Conservation (phyloP, 768 basidiomycete species). For the Psilocybe subaeruginosa region DNA sequence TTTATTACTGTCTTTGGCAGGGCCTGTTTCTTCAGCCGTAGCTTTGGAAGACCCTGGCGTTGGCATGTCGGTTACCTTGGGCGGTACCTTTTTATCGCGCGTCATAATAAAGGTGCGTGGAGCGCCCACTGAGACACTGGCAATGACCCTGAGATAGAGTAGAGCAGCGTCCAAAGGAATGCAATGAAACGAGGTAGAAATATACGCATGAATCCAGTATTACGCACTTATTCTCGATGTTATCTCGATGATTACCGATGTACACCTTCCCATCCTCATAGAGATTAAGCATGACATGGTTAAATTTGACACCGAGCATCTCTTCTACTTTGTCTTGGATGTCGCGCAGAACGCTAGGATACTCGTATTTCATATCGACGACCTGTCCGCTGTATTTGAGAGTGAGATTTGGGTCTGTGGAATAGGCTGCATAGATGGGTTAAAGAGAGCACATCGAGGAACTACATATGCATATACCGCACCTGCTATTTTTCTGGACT, state of each 20-base stretch:
- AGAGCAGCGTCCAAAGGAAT: not conserved
- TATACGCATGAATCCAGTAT: not conserved
- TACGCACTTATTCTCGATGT: conserved; percentile 28
- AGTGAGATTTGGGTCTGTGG: conserved; percentile 26
- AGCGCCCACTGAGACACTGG: conserved; percentile 32
- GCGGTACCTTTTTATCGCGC: conserved; percentile 15
- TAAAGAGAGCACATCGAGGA: not conserved
- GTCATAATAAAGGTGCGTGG: conserved; percentile 33
- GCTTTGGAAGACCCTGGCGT: not conserved
- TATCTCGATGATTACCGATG: conserved; percentile 34
- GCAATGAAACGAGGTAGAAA: not conserved
- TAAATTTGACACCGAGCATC: conserved; percentile 29
- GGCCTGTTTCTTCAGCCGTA: not conserved
- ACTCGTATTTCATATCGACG: conserved; percentile 31
- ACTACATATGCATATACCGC: not conserved
- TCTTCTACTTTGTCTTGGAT: conserved; percentile 33
- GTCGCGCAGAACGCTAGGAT: conserved; percentile 28
- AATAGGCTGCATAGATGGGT: conserved; percentile 23
- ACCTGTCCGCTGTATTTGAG: conserved; percentile 34
- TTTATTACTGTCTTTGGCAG: not conserved
- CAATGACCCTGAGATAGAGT: conserved; percentile 27
- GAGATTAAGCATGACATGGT: conserved; percentile 33
- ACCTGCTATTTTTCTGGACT: conserved; percentile 34
- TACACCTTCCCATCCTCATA: conserved; percentile 33
- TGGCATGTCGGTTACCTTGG: not conserved